Base-by-base conservation (phyloP, 2,329 filamentous ascomycete genomes). In the Pseudogymnoascus sp. region DNA sequence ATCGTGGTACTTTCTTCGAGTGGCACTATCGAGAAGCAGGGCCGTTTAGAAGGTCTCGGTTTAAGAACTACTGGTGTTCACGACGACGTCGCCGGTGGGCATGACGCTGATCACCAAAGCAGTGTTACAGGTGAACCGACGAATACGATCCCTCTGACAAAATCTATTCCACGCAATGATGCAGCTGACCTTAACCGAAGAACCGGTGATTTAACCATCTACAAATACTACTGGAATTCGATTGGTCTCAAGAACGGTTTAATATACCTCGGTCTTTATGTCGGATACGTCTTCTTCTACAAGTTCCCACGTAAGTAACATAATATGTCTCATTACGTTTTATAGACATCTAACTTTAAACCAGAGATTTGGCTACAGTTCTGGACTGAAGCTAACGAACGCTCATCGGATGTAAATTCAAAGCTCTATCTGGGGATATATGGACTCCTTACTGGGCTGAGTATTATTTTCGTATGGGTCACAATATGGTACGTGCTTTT, bases 21-120 rank as follows among this genome's bases (percentile, higher is more conserved):
- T n/a, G 74, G 74, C 29, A 68, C 54, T 37, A 70, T 75, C 8
- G 61, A 65, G 4, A 72, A 75, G 62, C 72, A 74, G 66, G 73
- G 74, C 10, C 62, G 62, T 15, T 74, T 73, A 47, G 69, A 66
- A 75, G 24, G 70, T 70, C 59, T 62, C 62, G 3, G 66, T 68
- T n/a, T 70, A 70, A 24, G 68, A 71, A 47, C 26, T 47, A 24
- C 41, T 47, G 15, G 21, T 29, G 21, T 47, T 47, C 41, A 17
- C 17, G 17, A 47, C 41, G 41, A 47, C 24, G 2, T 47, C 21
- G 21, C 17, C 3, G 39, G 17, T 41, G 39, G 21, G 29, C 41
- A 47, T 29, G 41, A 29, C 41, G 29, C 41, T 47, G 24, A 29
- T 47, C 21, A 47, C 41, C 41, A 29, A 47, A 47, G n/a, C 29